Evolutionary conservation across 345 rosid genomes (phyloP), one percentile per base, ranked within the genome.

Genomic region (Murraya paniculata): DNA sequence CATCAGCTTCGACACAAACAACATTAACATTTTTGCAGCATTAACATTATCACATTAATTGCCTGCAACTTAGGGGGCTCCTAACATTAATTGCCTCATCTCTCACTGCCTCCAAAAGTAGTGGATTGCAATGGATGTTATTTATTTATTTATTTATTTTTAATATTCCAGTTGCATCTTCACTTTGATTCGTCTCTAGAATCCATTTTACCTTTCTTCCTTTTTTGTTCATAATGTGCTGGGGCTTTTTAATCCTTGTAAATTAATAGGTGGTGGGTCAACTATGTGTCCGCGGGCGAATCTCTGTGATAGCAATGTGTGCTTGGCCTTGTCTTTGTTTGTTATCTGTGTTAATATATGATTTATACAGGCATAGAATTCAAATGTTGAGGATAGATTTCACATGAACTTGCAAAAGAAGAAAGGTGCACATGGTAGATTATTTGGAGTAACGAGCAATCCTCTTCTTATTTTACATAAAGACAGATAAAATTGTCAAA

Each of bases 391-490:
- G 48, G 22, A 30, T 3, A 36, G 5, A 57, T 48, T 22, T 45
- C 27, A 55, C 21, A 28, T 67, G 75, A 62, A 65, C 64, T 77
- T 60, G 66, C 67, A 77, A 31, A 48, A 55, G 18, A 82, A 69
- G 81, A 30, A 68, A 78, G 72, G 5, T 28, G 14, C 50, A 13
- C 50, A 1, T 38, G 64, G 48, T 58, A 58, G 30, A 30, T 64
- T 53, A 3, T 31, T 31, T 35, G 28, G 50, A 48, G 48, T 60
- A 41, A 62, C 45, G 59, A 19, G 14, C 39, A 60, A 39, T 76
- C 33, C 55, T 50, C 72, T 66, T 53, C 36, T 25, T 55, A 7
- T 55, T 65, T 50, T 67, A 24, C 68, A 19, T 18, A 8, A 4
- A 39, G 8, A 58, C 25, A 53, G 28, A 38, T 7, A 3, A 53